Evolutionary conservation across 2,329 filamentous ascomycete species (phyloP).

Genomic region (Talaromyces islandicus): DNA sequence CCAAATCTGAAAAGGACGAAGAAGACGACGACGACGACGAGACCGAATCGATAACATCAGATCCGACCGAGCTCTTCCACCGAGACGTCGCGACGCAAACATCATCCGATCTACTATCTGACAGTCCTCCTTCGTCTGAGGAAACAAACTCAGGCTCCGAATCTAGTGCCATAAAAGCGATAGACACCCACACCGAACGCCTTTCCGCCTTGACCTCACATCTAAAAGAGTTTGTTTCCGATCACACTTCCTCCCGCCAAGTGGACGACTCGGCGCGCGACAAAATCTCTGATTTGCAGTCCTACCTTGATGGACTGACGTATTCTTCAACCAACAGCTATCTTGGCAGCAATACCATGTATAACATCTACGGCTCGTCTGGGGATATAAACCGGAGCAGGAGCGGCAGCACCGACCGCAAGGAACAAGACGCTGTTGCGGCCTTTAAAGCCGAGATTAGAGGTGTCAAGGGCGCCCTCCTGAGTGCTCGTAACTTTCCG

Average conservation of each 20-base stretch:
- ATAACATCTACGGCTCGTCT: slow-evolving; percentile 25
- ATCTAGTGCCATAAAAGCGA: slow-evolving; percentile 12
- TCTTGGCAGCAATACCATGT: slow-evolving; percentile 20
- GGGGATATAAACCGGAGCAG: slow-evolving; percentile 20
- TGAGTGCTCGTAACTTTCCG: slow-evolving; percentile 59
- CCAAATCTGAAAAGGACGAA: slow-evolving; percentile 16
- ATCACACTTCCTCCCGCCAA: slow-evolving; percentile 26
- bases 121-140: slow-evolving; percentile 14
- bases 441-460: slow-evolving; percentile 55
- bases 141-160: neutral
- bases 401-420: slow-evolving; percentile 21
- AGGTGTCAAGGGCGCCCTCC: slow-evolving; percentile 57
- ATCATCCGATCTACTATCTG: slow-evolving; percentile 32
- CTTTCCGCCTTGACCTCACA: slow-evolving; percentile 48
- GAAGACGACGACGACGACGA: slow-evolving; percentile 25
- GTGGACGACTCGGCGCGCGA: slow-evolving; percentile 28
- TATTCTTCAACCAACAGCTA: slow-evolving; percentile 26
- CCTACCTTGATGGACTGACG: slow-evolving; percentile 47
- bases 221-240: slow-evolving; percentile 41
- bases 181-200: slow-evolving; percentile 33
- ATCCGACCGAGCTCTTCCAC: slow-evolving; percentile 59
- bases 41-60: slow-evolving; percentile 46
- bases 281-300: slow-evolving; percentile 40
- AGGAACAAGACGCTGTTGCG: slow-evolving; percentile 51
- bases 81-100: slow-evolving; percentile 60